Evolutionary conservation across 1,284 basidiomycete species (phyloP), one percentile per base, ranked within the genome.

Genomic region (Ustilago lituana): DNA sequence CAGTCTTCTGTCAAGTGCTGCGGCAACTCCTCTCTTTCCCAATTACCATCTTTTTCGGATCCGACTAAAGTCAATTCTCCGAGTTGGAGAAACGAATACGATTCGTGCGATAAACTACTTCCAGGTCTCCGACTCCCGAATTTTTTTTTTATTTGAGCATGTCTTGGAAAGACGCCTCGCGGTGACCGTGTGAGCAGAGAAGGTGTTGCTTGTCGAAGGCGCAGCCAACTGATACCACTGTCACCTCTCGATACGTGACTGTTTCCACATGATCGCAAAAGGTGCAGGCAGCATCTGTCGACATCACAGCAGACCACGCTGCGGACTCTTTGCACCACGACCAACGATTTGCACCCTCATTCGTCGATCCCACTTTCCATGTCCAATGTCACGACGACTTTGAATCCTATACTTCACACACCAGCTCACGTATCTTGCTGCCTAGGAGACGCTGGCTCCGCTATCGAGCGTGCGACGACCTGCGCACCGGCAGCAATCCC

Each of bases 391-490:
- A 8, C 19, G 3, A 40, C 45, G 23, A 54, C 37, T 31, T 10
- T 64, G 44, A 29, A 29, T 11, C 1, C 17, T 15, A 14, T 24
- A 8, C 38, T 35, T 31, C 23, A n/a, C 15, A 15, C 7, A 36
- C 32, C 61, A 64, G 40, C 46, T 49, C 39, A 35, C 49, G 6
- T 33, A 39, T 22, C 17, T 47, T 39, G 53, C 59, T 55, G 59
- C 52, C 43, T 4, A 32, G 62, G 62, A 58, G 62, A 51, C 35
- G 62, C 62, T 65, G 62, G 62, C 55, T 58, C 55, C 53, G 15
- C 19, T 27, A 0, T 17, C 5, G 10, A 33, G 11, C 33, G 43
- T 29, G 44, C 38, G 29, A 10, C 4, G 5, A 15, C 8, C 12
- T 11, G 15, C 27, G 44, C 49, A 31, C 38, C 31, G 39, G 51